Evolutionary conservation across 2,329 filamentous ascomycete species (phyloP), one percentile per base, ranked within the genome.

Genomic region (Parafenestella ontariensis): DNA sequence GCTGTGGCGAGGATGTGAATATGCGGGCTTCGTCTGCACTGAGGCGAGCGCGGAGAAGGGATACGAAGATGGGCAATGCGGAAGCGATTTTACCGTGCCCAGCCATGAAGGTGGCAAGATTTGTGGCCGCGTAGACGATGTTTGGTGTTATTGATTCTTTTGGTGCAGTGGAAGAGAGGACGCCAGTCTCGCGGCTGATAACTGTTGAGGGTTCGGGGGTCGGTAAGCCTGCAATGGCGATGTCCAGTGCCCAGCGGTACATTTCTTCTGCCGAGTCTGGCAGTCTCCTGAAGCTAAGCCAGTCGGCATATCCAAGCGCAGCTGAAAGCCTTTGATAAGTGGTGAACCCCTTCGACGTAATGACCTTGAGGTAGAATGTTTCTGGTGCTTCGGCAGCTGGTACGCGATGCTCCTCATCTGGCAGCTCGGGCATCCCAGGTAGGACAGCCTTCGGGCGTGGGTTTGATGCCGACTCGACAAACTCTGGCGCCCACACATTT

Each of bases 61-160:
- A 96, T 36, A 96, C 82, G 67, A 96, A 89, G 46, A 96, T 90
- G 2, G 94, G 91, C 1, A 98, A 83, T 1, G 94, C 91, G 3
- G 82, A 77, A 6, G 85, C 76, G 17, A 92, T 71, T 61, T 92
- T 84, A 17, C 86, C 88, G 50, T 81, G 83, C 40, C 86, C 83
- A 6, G 93, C 94, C 62, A 89, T 86, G 77, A 95, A 90, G 13
- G 88, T 88, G 3, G 90, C 93, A 1, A 96, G 80, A 11, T 89
- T 88, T 0, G 92, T 96, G 33, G 91, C 84, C 3, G 89, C 85
- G 21, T 83, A 83, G 39, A 97, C 80, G 1, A 96, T 75, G 68
- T 97, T 98, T 5, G 85, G 81, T 0, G 90, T 91, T 0, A 89
- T 85, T 1, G 78, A 69, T 0, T 69, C 66, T 44, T 62, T 61